A percentile compares a stretch with the other conserved stretches of the same genome.
phyloP scores from a whole-genome alignment of 1,139 yeast species.

The Debaryomyces fabryi region DNA sequence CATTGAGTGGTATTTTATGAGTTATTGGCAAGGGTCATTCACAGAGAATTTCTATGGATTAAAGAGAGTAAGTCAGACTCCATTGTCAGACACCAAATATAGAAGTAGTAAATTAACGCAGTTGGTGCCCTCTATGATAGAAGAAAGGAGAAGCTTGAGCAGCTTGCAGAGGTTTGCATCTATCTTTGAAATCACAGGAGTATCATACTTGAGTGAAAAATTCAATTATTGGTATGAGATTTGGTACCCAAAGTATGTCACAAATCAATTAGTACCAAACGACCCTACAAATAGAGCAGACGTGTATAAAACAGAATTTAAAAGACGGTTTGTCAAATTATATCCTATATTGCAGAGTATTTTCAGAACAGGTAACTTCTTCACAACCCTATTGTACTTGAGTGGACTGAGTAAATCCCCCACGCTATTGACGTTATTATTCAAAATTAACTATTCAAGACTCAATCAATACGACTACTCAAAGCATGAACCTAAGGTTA shows the following conservation, averaged over 20 bases:
- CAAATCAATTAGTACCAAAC: constrained; percentile 42
- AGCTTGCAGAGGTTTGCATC: constrained; percentile 58
- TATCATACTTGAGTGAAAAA: constrained; percentile 72
- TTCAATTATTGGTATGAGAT: constrained; percentile 66
- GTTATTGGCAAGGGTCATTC: constrained; percentile 80
- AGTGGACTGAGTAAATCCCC: constrained; percentile 72
- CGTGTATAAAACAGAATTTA: constrained; percentile 32
- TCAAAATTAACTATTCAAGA: constrained; percentile 72
- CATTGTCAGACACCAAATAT: constrained; percentile 34
- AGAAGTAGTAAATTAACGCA: constrained; percentile 41
- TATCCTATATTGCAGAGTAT: constrained; percentile 64
- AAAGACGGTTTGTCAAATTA: constrained; percentile 52
- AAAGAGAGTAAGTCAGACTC: constrained; percentile 58
- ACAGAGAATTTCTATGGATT: constrained; percentile 93
- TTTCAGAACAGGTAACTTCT: constrained; percentile 54
- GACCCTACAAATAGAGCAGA: constrained; percentile 37
- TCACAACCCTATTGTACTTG: constrained; percentile 64
- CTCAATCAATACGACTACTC: constrained; percentile 63
- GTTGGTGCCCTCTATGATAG: constrained; percentile 53
- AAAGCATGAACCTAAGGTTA: constrained; percentile 41
- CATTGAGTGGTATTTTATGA: constrained; percentile 75
- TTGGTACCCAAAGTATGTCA: constrained; percentile 59
- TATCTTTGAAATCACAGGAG: constrained; percentile 63
- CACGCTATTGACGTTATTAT: constrained; percentile 60
- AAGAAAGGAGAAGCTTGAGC: constrained; percentile 57